Conservation (phyloP, 768 basidiomycete species). For the Xerocomellus amylosporus region DNA sequence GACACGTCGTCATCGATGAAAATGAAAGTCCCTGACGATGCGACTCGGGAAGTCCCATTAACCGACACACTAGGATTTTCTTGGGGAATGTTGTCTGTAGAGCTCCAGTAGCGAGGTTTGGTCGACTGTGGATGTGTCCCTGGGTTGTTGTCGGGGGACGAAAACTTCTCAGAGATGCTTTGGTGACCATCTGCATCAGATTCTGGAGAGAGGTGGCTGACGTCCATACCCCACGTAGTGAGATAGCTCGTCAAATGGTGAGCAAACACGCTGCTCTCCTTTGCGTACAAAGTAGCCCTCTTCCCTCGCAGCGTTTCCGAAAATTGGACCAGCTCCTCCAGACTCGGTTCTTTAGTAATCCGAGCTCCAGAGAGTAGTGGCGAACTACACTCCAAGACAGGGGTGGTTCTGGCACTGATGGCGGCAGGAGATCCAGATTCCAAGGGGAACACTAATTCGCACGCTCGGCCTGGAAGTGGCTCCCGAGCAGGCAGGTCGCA, state of each 20-base stretch:
- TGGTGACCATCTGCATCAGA: conserved; percentile 46
- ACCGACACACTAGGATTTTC: conserved; percentile 17
- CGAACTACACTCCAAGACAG: conserved; percentile 47
- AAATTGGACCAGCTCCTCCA: conserved; percentile 77
- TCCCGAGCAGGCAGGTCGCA: conserved; percentile 43
- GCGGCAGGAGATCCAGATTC: conserved; percentile 54
- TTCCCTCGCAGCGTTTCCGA: conserved; percentile 80
- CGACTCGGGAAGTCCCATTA: conserved; percentile 25
- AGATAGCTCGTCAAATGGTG: conserved; percentile 91
- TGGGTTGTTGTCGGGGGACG: conserved; percentile 8
- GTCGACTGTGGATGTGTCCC: conserved; percentile 4
- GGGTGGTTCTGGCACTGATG: conserved; percentile 37
- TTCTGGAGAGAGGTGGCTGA: conserved; percentile 72
- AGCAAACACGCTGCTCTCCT: conserved; percentile 84
- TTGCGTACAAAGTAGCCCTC: conserved; percentile 80
- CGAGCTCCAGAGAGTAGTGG: conserved; percentile 48
- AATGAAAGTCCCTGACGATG: conserved; percentile 55
- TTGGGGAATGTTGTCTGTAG: conserved; percentile 17
- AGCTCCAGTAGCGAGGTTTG: conserved; percentile 25
- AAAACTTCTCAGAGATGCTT: conserved; percentile 13
- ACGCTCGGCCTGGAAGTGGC: conserved; percentile 49
- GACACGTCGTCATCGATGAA: conserved; percentile 92
- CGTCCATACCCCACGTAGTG: conserved; percentile 93
- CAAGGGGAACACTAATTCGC: conserved; percentile 63
- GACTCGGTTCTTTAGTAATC: conserved; percentile 66